Evolutionary conservation across 164 flowering plant genomes (phyloP).

Genomic region (Macadamia integrifolia): DNA sequence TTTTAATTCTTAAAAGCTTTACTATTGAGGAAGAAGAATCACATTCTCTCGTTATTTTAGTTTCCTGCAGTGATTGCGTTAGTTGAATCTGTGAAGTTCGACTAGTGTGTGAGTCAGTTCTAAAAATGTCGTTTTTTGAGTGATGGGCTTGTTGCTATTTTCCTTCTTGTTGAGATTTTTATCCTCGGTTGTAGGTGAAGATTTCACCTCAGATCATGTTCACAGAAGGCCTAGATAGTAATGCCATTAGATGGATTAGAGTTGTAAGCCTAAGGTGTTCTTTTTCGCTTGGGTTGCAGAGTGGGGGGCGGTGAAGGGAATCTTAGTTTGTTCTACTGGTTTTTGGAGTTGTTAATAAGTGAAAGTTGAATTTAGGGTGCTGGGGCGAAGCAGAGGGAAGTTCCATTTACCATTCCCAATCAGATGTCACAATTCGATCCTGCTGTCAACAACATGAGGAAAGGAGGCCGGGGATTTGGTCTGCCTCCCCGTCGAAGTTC

Average conservation of each 20-base stretch:
- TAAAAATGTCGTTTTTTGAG: background rate
- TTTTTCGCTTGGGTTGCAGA: background rate
- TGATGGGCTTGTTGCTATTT: too few species aligned
- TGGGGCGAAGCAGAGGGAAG: conserved; percentile 22
- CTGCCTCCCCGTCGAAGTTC: conserved; percentile 62
- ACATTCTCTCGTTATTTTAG: background rate
- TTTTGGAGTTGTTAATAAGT: background rate
- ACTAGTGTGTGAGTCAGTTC: conserved; percentile 6
- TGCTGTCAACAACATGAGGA: conserved; percentile 13
- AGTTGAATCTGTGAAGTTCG: background rate
- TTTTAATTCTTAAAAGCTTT: background rate
- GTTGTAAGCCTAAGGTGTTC: conserved; percentile 24
- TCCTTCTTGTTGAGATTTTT: background rate
- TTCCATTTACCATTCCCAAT: conserved; percentile 15
- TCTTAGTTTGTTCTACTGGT: background rate
- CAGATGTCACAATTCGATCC: conserved; percentile 36
- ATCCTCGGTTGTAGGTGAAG: conserved; percentile 12
- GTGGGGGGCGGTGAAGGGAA: background rate
- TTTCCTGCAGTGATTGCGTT: background rate
- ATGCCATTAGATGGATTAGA: conserved; percentile 39
- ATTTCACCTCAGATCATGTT: conserved; percentile 24
- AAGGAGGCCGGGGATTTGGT: conserved; percentile 40
- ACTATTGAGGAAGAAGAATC: background rate
- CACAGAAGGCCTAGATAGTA: conserved; percentile 45
- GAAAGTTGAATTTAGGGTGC: conserved; percentile 12